A percentile compares a stretch with the other conserved stretches of the same genome.
phyloP scores from a whole-genome alignment of 2,329 filamentous ascomycete genomes.

The Talaromyces atroroseus region DNA sequence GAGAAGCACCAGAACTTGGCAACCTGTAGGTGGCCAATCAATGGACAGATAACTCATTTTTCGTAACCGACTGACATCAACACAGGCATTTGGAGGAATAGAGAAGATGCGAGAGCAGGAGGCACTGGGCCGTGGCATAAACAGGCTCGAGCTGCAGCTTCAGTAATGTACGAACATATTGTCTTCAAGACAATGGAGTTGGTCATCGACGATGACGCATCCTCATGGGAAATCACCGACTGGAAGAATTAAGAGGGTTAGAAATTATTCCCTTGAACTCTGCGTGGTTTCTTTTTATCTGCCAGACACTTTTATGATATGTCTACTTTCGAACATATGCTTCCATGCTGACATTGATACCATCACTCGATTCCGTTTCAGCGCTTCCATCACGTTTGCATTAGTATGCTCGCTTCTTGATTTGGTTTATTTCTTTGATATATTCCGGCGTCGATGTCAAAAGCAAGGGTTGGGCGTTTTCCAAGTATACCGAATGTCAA shows the following conservation, averaged over 20 bases:
- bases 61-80: slow-evolving; percentile 32
- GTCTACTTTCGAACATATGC: slow-evolving; percentile 5
- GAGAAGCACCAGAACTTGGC: slow-evolving; percentile 69
- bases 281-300: neutral
- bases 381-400: neutral
- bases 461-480: neutral
- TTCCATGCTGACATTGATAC: neutral
- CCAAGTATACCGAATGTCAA: neutral
- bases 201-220: slow-evolving; percentile 60
- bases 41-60: neutral
- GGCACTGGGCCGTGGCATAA: slow-evolving; percentile 54
- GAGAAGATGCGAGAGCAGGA: slow-evolving; percentile 56
- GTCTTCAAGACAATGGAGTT: slow-evolving; percentile 61
- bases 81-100: slow-evolving; percentile 60
- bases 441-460: neutral
- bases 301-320: slow-evolving; percentile 3
- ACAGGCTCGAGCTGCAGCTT: slow-evolving; percentile 46
- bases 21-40: slow-evolving; percentile 54
- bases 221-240: slow-evolving; percentile 58
- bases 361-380: neutral
- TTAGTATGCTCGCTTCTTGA: neutral
- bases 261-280: neutral
- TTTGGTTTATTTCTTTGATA: neutral
- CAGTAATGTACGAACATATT: slow-evolving; percentile 55
- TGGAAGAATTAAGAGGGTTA: slow-evolving; percentile 5